These are phyloP conservation scores for Vicia villosa DNA, from an alignment of 306 rosid species.

Conservation along the genomic window DNA sequence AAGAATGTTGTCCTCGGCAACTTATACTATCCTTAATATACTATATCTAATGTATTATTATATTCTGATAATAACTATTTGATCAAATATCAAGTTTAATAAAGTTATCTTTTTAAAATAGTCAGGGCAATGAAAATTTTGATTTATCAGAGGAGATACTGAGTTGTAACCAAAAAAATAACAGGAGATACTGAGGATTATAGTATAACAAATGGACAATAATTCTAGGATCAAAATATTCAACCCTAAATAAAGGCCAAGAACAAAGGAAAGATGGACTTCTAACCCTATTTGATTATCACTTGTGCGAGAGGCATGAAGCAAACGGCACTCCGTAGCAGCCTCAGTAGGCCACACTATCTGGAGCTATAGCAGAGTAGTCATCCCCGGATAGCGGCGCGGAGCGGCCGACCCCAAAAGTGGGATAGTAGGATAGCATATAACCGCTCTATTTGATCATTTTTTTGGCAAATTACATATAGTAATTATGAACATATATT, in stretches of 20 bases:
- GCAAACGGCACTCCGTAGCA: neutral
- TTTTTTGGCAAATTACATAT: too few species aligned
- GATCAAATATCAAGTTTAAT: neutral
- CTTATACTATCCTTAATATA: neutral
- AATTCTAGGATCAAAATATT: neutral
- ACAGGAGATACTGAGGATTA: neutral
- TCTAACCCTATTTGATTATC: neutral
- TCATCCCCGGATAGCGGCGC: too few species aligned
- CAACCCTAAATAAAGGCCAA: neutral
- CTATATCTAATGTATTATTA: neutral
- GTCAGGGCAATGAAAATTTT: neutral
- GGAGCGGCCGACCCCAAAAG: too few species aligned
- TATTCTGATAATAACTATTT: neutral
- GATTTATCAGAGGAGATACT: neutral
- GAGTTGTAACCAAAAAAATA: too few species aligned
- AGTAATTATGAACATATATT: too few species aligned
- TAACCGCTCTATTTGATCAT: too few species aligned
- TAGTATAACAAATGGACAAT: neutral
- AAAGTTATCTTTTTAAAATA: neutral
- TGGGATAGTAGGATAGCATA: too few species aligned
- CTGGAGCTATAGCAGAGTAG: too few species aligned
- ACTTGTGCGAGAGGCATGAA: neutral
- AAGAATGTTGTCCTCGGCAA: slow-evolving; percentile 14
- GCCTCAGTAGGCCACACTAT: neutral
- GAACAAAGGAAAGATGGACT: neutral